Conservation (phyloP, 73 alveolate genomes). For the Symbiodinium natans region DNA sequence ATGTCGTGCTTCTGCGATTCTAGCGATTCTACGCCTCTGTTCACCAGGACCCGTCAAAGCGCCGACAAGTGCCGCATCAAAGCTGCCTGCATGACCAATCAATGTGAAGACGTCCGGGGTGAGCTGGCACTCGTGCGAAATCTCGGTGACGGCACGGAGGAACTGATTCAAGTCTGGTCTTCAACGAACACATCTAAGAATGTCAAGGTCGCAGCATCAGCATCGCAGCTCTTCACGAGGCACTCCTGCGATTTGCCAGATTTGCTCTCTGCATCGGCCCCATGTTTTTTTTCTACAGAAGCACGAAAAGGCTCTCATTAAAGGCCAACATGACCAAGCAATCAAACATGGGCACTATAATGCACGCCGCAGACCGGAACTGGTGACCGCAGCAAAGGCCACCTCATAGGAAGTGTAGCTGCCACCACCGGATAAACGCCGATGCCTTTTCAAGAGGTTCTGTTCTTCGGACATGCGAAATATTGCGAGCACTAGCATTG, state of each 20-base stretch:
- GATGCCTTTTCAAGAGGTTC: background rate
- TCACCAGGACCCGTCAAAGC: no score
- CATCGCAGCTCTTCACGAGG: constrained; percentile 75
- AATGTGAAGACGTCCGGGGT: constrained; percentile 87
- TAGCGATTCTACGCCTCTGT: no score
- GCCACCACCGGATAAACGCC: constrained; percentile 81
- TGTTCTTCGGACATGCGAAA: background rate
- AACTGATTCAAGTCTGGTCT: background rate
- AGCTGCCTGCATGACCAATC: constrained; percentile 85
- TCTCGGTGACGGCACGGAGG: constrained; percentile 27
- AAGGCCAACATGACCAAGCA: no score
- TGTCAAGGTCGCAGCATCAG: background rate
- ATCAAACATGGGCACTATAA: no score
- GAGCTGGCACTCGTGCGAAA: constrained; percentile 95
- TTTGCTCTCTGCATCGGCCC: background rate
- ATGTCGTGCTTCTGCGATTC: no score
- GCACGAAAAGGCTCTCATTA: no score
- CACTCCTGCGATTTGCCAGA: constrained; percentile 26
- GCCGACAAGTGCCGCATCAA: no score
- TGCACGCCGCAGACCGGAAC: background rate
- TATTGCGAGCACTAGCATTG: background rate
- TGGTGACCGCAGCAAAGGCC: background rate
- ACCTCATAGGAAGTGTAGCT: constrained; percentile 44
- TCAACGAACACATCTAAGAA: background rate
- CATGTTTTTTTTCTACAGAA: background rate